These are phyloP conservation scores for Coemansia sp. DNA, from an alignment of 192 early-diverging fungal genomes.

Conservation along the genomic window DNA sequence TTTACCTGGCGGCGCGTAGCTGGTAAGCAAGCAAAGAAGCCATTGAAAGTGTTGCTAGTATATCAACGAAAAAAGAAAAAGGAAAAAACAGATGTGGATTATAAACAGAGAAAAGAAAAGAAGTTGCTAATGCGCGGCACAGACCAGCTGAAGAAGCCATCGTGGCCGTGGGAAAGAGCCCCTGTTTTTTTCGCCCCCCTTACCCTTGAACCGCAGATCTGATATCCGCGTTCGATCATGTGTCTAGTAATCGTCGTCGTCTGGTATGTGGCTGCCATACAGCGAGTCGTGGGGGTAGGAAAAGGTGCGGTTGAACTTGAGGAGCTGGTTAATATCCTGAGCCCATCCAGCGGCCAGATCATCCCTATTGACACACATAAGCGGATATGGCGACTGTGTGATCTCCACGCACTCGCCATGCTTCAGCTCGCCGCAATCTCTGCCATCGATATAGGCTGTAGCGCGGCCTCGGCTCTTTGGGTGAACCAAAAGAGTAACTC, in stretches of 20 bases:
- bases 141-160: conserved; percentile 3
- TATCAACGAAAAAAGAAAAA: background rate
- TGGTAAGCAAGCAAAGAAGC: conserved; percentile 20
- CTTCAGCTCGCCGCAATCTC: conserved; percentile 68
- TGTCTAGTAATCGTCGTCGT: conserved; percentile 1
- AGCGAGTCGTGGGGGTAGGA: conserved; percentile 49
- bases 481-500: conserved; percentile 65
- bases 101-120: background rate
- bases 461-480: conserved; percentile 61
- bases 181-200: conserved; percentile 1
- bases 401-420: conserved; percentile 64
- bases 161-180: conserved; percentile 1
- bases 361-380: conserved; percentile 74
- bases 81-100: background rate
- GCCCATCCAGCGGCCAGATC: conserved; percentile 75
- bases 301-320: conserved; percentile 84
- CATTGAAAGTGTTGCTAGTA: conserved; percentile 5
- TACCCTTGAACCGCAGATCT: background rate
- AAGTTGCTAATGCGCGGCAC: background rate
- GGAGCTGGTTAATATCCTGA: conserved; percentile 79
- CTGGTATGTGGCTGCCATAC: conserved; percentile 22
- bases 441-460: conserved; percentile 79
- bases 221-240: background rate
- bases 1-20: conserved; percentile 23
- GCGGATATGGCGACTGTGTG: conserved; percentile 69